Evolutionary conservation across 1,284 basidiomycete genomes (phyloP), one percentile per base, ranked within the genome.

Genomic region (Ceratobasidium sp.): DNA sequence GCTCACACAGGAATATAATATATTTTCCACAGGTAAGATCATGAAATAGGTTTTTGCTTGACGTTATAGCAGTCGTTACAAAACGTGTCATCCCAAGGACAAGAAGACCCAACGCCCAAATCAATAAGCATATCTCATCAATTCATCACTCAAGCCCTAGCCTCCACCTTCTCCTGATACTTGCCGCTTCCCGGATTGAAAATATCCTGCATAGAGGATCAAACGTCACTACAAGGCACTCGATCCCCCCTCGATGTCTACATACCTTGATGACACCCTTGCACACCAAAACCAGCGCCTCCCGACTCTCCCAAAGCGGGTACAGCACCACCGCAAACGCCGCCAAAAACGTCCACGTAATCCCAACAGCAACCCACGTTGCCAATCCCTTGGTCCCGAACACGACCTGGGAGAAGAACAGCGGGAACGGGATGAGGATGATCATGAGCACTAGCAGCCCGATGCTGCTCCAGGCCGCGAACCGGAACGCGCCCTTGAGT

Each of bases 321-420:
- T 93, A 93, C n/a, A 96, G 64, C 13, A 96, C 93, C 34, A 96
- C 93, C 19, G 89, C 86, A 79, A 91, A 87, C 19, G 91, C 88
- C 8, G 92, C 93, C 78, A 88, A 86, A 82, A 96, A 94, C 11
- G 93, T 88, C 95, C 95, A 96, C 51, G 92, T 85, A 79, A 97
- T 92, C 0, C 93, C 93, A 74, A 97, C 86, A 82, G 81, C 87
- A 79, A 89, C 90, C 92, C 93, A 95, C 0, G 89, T 92, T 0
- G 90, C 89, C 79, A 95, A 88, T 0, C 94, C 94, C 5, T 84
- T 80, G 52, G 61, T 69, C 29, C 89, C 87, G 80, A 90, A 96
- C 46, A 96, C 87, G 43, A 92, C 90, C 56, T 88, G 88, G 0
- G 92, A 90, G 82, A 93, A 93, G 87, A 95, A 96, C 19, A 96